Percentiles rank a stretch among this genome's conserved stretches.
Conservation (phyloP, 108 stramenopile species). For the Pseudonitzschia pungens region DNA sequence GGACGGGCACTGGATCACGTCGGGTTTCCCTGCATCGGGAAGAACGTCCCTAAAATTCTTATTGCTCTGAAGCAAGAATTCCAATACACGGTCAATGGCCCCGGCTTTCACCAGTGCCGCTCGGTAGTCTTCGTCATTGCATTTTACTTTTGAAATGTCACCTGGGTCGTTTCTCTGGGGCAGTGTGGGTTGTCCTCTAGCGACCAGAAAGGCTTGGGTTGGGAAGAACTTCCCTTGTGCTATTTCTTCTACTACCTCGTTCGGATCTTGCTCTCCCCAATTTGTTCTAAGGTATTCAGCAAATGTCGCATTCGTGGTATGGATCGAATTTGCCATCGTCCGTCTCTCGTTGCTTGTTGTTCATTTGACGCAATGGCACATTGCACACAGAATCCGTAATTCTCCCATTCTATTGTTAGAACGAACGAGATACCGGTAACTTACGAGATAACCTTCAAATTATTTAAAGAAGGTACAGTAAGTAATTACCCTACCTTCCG, state of each 20-base stretch:
- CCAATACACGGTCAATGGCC: conserved; percentile 29
- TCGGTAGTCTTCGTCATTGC: conserved; percentile 22
- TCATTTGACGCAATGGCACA: no score
- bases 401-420: no score
- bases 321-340: no score
- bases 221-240: conserved; percentile 21
- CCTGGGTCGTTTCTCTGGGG: background rate
- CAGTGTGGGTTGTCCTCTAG: background rate
- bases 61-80: conserved; percentile 30
- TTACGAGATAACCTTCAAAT: no score
- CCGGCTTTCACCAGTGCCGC: conserved; percentile 31
- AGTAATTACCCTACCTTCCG: no score
- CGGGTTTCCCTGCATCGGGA: background rate
- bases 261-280: conserved; percentile 35
- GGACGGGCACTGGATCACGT: conserved; percentile 26
- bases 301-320: no score
- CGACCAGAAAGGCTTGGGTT: conserved; percentile 22
- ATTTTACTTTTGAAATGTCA: background rate
- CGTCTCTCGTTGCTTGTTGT: no score
- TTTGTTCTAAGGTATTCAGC: background rate
- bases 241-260: conserved; percentile 23
- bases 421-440: no score
- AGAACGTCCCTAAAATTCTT: conserved; percentile 22
- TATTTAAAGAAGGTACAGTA: no score
- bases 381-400: no score